Base-by-base conservation (phyloP, 345 rosid genomes). In the Gossypium raimondii region DNA sequence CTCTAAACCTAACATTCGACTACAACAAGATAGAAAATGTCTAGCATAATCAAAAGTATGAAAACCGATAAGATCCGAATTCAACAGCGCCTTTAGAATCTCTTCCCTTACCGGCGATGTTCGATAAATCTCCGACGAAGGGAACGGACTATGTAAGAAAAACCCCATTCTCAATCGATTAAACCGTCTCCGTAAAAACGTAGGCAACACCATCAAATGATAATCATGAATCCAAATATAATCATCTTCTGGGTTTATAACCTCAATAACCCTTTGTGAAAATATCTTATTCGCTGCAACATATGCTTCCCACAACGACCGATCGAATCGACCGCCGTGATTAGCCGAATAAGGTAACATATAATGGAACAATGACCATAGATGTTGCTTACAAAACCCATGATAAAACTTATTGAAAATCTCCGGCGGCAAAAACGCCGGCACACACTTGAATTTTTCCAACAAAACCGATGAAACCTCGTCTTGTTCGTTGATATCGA, bases 21-120 rank as follows among this genome's bases (percentile, higher is more conserved):
- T 88, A 73, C 92, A 90, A 57, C 92, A 90, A 45, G 94, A 90
- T 50, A 90, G 83, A 81, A 90, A 90, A 86, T 90, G 94, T 13
- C 98, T 85, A 25, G 98, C 98, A 79, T 94, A 94, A 81, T 94
- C 98, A 55, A 92, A 94, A 9, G 98, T 88, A 77, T 90, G 94
- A 77, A 90, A 90, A 64, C 94, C 94, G 59, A 90, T 87, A 59
- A 90, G 88, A 75, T 90, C 94, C 0, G 92, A 76, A 81, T 88
- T 90, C 85, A 90, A 68, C 52, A 90, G 88, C 2, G 94, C 94
- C 81, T 80, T 88, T 2, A 90, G 87, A 60, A 90, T 87, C 85
- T 90, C 89, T 74, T 90, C 92, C 83, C 94, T 87, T 45, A 90
- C 94, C 2, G 94, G 92, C 47, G 87, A 77, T 3, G 92, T 90